Base-by-base conservation (phyloP, 106 monocot genomes). In the Xerophyta viscosa region DNA sequence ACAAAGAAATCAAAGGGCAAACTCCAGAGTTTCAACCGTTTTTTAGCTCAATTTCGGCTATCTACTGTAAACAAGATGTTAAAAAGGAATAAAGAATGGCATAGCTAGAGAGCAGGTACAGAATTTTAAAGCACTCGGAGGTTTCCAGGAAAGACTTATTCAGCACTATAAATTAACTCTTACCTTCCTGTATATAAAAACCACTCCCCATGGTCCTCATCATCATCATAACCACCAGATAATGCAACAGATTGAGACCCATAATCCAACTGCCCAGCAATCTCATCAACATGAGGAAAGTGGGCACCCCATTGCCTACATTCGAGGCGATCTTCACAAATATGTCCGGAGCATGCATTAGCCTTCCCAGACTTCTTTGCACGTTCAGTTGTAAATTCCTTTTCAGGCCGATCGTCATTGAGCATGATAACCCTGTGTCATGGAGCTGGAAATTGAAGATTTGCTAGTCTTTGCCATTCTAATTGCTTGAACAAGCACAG, bases 151-250 rank as follows among this genome's bases (percentile, higher is more conserved):
- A 36, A 5, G 7, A 36, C 33, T 6, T 5, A 36, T 11, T 11
- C 5, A 36, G 33, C 11, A 36, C 11, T 11, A 36, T 11, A 5
- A 36, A 36, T 5, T 36, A 36, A 36, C 5, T 44, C 15, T 44
- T 14, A 44, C 96, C 96, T 89, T 52, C 96, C 96, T 43, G 96
- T 96, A 59, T 98, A 98, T 22, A 98, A 72, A 41, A 98, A 98
- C 96, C 96, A 98, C 28, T 98, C 96, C 18, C 96, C 96, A 67
- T 98, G 89, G 62, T 98, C 96, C 48, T 98, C 96, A 60, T 98
- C 89, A 74, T 98, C 96, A 65, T 66, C 54, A 59, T 98, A 98
- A 9, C 96, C 96, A 42, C 96, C 96, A n/a, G 89, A 89, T 13
- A 98, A 84, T 45, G 90, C 96, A 37, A 98, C 90, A n/a, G 89